Evolutionary conservation across 345 rosid genomes (phyloP).

Genomic region (Populus tremula): DNA sequence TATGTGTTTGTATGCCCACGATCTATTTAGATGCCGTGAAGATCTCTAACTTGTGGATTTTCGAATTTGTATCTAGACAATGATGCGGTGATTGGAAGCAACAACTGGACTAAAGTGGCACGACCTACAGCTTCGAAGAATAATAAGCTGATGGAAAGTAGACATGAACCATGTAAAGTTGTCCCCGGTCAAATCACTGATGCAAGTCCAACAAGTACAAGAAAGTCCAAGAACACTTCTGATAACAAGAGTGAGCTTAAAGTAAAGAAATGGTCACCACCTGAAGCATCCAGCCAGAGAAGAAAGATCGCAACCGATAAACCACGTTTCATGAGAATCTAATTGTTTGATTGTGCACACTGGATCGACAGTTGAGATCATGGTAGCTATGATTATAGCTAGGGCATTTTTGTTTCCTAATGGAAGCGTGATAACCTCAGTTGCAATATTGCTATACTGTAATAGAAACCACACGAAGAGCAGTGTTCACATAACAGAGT

Average conservation of each 20-base stretch:
- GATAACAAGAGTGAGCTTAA: slow-evolving; percentile 18
- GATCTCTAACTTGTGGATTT: neutral
- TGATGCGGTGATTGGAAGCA: slow-evolving; percentile 50
- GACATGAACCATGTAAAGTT: slow-evolving; percentile 32
- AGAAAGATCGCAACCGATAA: slow-evolving; percentile 19
- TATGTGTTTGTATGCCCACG: neutral
- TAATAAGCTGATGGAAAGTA: slow-evolving; percentile 23
- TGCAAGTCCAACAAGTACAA: slow-evolving; percentile 15
- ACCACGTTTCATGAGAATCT: slow-evolving; percentile 16
- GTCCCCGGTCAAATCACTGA: slow-evolving; percentile 4
- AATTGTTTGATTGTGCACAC: neutral
- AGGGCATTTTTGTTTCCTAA: neutral
- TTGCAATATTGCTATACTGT: neutral
- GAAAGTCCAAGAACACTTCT: slow-evolving; percentile 21
- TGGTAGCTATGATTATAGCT: neutral
- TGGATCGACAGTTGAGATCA: neutral
- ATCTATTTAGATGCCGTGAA: neutral
- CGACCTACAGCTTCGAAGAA: slow-evolving; percentile 30
- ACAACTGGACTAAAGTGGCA: slow-evolving; percentile 28
- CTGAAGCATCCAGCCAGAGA: slow-evolving; percentile 20
- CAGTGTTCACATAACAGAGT: neutral
- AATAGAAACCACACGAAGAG: neutral
- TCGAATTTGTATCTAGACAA: slow-evolving; percentile 35
- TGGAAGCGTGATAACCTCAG: neutral
- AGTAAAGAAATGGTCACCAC: slow-evolving; percentile 24